Evolutionary conservation across 1,139 yeast genomes (phyloP).

Genomic region (Chernovozyma aurita): DNA sequence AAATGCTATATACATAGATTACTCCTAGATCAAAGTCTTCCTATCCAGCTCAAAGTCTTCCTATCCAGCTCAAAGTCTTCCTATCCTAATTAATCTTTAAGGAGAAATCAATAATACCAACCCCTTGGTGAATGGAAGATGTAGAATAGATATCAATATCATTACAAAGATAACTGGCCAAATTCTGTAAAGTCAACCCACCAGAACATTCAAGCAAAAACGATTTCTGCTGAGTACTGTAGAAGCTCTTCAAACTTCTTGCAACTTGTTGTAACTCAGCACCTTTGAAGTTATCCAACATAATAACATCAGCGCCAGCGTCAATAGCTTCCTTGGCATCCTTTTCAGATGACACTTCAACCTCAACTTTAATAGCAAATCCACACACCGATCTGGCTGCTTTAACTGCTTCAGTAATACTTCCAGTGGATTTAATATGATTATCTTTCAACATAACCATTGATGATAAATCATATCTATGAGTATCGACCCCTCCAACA

Average conservation of each 20-base stretch:
- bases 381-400: conserved; percentile 82
- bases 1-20: too few species aligned
- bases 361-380: conserved; percentile 86
- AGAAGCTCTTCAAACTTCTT: conserved; percentile 50
- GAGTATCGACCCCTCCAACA: conserved; percentile 93
- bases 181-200: conserved; percentile 71
- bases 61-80: too few species aligned
- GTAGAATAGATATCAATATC: conserved; percentile 90
- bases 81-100: conserved; percentile 56
- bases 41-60: too few species aligned
- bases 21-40: too few species aligned
- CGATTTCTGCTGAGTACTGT: conserved; percentile 44
- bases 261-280: conserved; percentile 67
- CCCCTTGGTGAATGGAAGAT: conserved; percentile 90
- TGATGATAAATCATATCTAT: conserved; percentile 83
- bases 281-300: conserved; percentile 87
- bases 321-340: conserved; percentile 90
- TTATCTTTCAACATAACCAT: conserved; percentile 98
- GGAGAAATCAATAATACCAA: conserved; percentile 75
- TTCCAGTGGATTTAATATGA: conserved; percentile 89
- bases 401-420: conserved; percentile 77
- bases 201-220: conserved; percentile 89
- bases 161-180: conserved; percentile 61
- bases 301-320: conserved; percentile 94
- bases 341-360: conserved; percentile 76